Evolutionary conservation across 495 filamentous ascomycete species (phyloP), one percentile per base, ranked within the genome.

Genomic region (Lepraria neglecta): DNA sequence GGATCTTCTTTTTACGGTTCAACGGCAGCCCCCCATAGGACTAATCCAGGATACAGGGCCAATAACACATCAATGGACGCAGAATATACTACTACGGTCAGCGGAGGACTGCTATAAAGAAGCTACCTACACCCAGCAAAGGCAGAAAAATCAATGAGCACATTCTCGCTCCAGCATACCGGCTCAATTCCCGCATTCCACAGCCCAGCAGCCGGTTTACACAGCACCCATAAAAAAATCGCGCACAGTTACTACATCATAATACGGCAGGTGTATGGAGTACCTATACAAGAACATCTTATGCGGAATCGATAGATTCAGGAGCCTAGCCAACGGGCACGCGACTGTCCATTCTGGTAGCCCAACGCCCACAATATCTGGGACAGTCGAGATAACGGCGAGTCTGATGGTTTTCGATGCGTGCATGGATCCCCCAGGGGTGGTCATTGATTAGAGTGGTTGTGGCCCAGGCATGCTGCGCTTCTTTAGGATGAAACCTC

Each of bases 61-160:
- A 51, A 28, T 24, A 51, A 51, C 24, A 51, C 28, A 51, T 51
- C 48, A 17, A 51, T 51, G 12, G 28, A 51, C 31, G 46, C 46
- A 7, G 46, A 50, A 50, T 50, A 50, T 27, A 21, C 48, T 51
- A 30, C 48, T 15, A 51, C 2, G 31, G 15, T 51, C 27, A 51
- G 48, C 27, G 6, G n/a, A 17, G 5, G 12, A 17, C 4, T n/a
- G 1, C 10, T 17, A 31, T 0, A 3, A 51, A 6, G 6, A 15
- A 50, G 11, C 15, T 0, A 51, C 24, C 31, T 21, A 51, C 48
- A 31, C 24, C 48, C 48, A 17, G 21, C 48, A 51, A 51, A 51
- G 15, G 31, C 31, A 24, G 48, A 51, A 51, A 51, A 51, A 30
- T 51, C 24, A 15, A 51, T 31, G 48, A 51, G 21, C 9, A 30